Evolutionary conservation across 2,329 filamentous ascomycete genomes (phyloP), one percentile per base, ranked within the genome.

Genomic region (Lachnellula arida): DNA sequence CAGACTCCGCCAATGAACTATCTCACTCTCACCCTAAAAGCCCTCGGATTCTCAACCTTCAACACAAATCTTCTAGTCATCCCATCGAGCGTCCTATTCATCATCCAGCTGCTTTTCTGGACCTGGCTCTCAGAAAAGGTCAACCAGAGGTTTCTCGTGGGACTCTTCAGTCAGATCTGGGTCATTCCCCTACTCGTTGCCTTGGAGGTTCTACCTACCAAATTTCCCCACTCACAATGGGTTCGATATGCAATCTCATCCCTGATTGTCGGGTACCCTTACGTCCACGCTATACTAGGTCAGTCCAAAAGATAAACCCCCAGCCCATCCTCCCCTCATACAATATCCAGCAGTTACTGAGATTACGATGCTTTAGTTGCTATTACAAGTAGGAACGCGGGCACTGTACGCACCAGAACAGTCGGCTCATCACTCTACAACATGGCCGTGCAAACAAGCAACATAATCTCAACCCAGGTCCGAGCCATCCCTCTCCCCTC

Each of bases 351-450:
- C 28, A 32, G 8, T 32, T 32, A 4, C 37, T 40, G n/a, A 40
- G 8, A 40, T 7, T 40, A 14, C 17, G 8, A 15, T 17, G 15
- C 37, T 40, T 14, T 72, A 78, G 81, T 9, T 81, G 84, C 58
- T 0, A 46, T 58, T 14, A 54, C 56, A 4, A 50, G 43, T 15
- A 46, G 56, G 5, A 60, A 60, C 32, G 53, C 56, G 12, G 56
- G 56, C 5, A 76, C 78, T 1, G 82, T 87, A 14, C 75, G 83
- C 11, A 82, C 81, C 6, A 73, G 84, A 22, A 53, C 49, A 37
- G 37, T 53, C 5, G 35, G 42, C 17, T 53, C 81, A 1, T 82
- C 80, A 0, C 69, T 81, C 17, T 86, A 86, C 69, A 86, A 85
- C 64, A 78, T 78, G 74, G 72, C 71, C 25, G 71, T 56, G 15